Base-by-base conservation (phyloP, 345 rosid genomes). In the Sisymbrium irio region DNA sequence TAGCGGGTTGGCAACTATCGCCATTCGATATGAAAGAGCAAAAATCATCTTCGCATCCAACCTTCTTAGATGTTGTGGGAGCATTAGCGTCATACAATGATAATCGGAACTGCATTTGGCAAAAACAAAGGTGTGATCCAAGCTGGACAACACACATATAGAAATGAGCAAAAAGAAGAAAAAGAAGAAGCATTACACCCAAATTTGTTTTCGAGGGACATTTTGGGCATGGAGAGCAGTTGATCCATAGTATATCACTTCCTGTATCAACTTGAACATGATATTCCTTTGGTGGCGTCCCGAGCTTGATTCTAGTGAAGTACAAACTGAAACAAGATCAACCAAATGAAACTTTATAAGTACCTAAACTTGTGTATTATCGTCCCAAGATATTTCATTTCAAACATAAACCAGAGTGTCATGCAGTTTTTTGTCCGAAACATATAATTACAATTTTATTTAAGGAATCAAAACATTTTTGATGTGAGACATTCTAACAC, bases 251-350 rank as follows among this genome's bases (percentile, higher is more conserved):
- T 77, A 87, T 80, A 80, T 93, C 98, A 78, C 97, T 93, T 66
- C 98, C 97, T 9, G 97, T 91, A 53, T 93, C 98, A 59, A 93
- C 90, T 84, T 93, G 98, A 40, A 94, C 98, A 36, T 77, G 82
- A 67, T 83, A 88, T 27, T 91, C 95, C 73, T 83, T 82, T 54
- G 97, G 56, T 30, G 98, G 98, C 10, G 75, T 73, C 46, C 97
- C 98, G 1, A 94, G 71, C 51, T 84, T 86, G 74, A 91, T 83
- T 77, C 74, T 83, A 5, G 95, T 81, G 64, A 78, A 94, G 83
- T 91, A 94, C 47, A 94, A 85, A 81, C 98, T 93, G 67, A 58
- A 61, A 71, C 25, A 82, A 28, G 65, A 77, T 49, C 45, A 42
- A 79, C 7, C 32, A 80, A 57, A 55, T 65, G 18, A 54, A 81